Evolutionary conservation across 108 stramenopile genomes (phyloP).

Genomic region (Poteriospumella lacustris): DNA sequence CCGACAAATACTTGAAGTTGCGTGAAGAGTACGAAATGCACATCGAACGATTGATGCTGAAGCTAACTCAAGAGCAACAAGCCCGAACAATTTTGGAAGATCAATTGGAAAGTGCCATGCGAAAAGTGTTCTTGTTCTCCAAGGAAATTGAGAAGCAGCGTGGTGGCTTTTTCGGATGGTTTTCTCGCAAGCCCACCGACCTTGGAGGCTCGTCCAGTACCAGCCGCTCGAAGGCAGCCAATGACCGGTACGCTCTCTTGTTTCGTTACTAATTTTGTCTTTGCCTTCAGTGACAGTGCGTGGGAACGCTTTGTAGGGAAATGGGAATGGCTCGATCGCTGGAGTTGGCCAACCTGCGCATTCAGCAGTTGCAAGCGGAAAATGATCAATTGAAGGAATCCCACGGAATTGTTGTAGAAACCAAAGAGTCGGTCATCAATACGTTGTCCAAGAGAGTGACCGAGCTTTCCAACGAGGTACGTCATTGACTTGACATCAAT

Average conservation of each 20-base stretch:
- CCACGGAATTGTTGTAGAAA: constrained; percentile 22
- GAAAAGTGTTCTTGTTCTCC: background rate
- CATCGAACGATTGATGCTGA: constrained; percentile 5
- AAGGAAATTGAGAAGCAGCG: background rate
- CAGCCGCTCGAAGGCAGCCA: no score
- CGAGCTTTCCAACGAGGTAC: background rate
- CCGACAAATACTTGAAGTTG: constrained; percentile 10
- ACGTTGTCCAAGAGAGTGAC: background rate
- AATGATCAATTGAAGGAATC: background rate
- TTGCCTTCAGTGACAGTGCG: no score
- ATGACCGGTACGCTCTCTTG: no score
- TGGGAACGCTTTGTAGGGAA: no score
- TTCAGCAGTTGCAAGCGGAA: constrained; percentile 3
- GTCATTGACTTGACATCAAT: background rate
- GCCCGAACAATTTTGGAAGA: constrained; percentile 13
- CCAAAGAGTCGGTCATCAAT: constrained; percentile 20
- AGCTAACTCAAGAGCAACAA: constrained; percentile 23
- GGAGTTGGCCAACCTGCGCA: background rate
- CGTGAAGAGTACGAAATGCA: constrained; percentile 24
- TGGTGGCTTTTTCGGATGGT: background rate
- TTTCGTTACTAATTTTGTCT: no score
- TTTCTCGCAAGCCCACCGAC: background rate
- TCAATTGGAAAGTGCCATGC: background rate
- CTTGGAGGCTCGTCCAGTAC: background rate
- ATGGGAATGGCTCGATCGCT: background rate